Conservation (phyloP, 208 protist species). For the Leishmania turanica region DNA sequence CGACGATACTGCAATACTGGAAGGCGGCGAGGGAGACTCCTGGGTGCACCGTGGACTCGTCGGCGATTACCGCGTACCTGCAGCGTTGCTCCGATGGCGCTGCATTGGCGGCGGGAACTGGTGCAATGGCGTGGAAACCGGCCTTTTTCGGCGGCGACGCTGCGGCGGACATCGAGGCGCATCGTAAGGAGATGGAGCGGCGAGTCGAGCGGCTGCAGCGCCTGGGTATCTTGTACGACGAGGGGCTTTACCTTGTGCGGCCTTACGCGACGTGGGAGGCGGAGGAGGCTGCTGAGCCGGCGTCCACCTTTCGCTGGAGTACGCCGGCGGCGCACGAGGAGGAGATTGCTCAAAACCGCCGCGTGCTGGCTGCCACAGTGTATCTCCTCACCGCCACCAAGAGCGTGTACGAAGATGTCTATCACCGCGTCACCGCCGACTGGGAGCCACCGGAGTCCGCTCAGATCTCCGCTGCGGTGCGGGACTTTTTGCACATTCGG, state of each 20-base stretch:
- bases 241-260: slow-evolving; percentile 75
- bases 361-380: slow-evolving; percentile 34
- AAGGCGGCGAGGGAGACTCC: background rate
- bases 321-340: slow-evolving; percentile 16
- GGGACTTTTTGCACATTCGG: slow-evolving; percentile 24
- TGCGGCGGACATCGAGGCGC: background rate
- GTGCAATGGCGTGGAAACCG: slow-evolving; percentile 5
- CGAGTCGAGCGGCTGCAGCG: slow-evolving; percentile 78
- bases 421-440: slow-evolving; percentile 45
- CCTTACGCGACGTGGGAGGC: slow-evolving; percentile 30
- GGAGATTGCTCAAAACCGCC: slow-evolving; percentile 39
- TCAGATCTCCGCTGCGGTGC: slow-evolving; percentile 10
- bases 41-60: background rate
- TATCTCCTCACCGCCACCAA: slow-evolving; percentile 20
- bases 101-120: no score
- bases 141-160: slow-evolving; percentile 14
- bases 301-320: slow-evolving; percentile 23
- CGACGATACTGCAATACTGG: slow-evolving; percentile 26
- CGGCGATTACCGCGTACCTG: background rate
- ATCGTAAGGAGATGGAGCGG: slow-evolving; percentile 27
- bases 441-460: slow-evolving; percentile 39
- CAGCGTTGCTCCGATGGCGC: background rate
- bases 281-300: slow-evolving; percentile 25
- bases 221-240: slow-evolving; percentile 78
- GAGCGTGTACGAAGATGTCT: slow-evolving; percentile 31